phyloP scores from a whole-genome alignment of 345 rosid species.

The Cochlearia excelsa region DNA sequence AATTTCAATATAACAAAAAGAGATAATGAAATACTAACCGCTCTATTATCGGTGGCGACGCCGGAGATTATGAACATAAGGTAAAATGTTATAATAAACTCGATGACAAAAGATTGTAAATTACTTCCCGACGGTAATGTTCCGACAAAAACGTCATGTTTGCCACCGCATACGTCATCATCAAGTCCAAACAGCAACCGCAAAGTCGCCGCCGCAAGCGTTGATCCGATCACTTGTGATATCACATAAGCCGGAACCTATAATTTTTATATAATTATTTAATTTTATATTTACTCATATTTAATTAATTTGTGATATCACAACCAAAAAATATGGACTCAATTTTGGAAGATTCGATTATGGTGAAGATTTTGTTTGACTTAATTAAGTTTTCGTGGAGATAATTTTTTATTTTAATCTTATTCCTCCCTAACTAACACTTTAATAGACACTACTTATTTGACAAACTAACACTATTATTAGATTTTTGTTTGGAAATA shows the following conservation, averaged over 20 bases:
- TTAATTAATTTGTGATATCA: not conserved
- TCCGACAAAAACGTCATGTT: constrained; percentile 65
- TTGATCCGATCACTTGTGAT: constrained; percentile 71
- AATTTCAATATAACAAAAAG: no score
- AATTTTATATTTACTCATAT: no score
- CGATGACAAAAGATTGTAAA: constrained; percentile 70
- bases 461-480: no score
- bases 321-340: not conserved
- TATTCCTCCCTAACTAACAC: no score
- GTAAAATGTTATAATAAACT: constrained; percentile 93
- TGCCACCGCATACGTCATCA: constrained; percentile 43
- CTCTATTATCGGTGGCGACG: constrained; percentile 90
- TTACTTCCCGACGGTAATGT: constrained; percentile 69
- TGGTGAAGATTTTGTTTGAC: no score
- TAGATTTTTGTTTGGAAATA: no score
- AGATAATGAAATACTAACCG: constrained; percentile 57
- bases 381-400: no score
- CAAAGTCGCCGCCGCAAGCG: constrained; percentile 77
- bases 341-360: no score
- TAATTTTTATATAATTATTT: not conserved
- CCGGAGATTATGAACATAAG: constrained; percentile 88
- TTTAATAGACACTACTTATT: no score
- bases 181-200: constrained; percentile 52
- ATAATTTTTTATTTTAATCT: no score
- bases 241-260: constrained; percentile 79